phyloP scores from a whole-genome alignment of 2,329 filamentous ascomycete genomes.

The Alternaria burnsii region DNA sequence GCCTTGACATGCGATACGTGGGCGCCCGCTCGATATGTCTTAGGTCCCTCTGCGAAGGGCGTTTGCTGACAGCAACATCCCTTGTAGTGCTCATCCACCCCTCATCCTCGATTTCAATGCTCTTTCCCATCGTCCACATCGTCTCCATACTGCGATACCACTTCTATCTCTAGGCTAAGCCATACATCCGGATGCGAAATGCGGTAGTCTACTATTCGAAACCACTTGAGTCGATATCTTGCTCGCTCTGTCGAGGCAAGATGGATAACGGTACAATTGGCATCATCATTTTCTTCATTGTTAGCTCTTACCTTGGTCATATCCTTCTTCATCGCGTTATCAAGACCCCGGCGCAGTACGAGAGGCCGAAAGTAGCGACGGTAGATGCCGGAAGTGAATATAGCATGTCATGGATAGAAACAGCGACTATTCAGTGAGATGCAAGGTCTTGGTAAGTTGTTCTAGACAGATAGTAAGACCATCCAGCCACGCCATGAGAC shows the following conservation, averaged over 20 bases:
- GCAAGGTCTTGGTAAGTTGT: not conserved
- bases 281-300: slow-evolving; percentile 22
- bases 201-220: not conserved
- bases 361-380: not conserved
- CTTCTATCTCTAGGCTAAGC: not conserved
- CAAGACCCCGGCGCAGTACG: slow-evolving; percentile 25
- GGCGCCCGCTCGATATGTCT: not conserved
- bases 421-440: not conserved
- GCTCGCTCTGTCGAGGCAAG: not conserved
- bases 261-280: slow-evolving; percentile 17
- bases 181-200: not conserved
- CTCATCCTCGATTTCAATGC: not conserved
- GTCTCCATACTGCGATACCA: not conserved
- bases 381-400: too few species aligned
- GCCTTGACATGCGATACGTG: not conserved
- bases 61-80: slow-evolving; percentile 1
- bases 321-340: slow-evolving; percentile 21
- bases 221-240: accelerated
- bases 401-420: not conserved
- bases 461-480: not conserved
- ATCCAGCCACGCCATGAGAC: not conserved
- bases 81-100: not conserved
- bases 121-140: not conserved
- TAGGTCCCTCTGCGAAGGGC: not conserved
- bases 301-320: slow-evolving; percentile 21